A percentile compares a stretch with the other conserved stretches of the same genome.
Evolutionary conservation across 768 basidiomycete genomes (phyloP).

Genomic region (Gyrodon lividus): DNA sequence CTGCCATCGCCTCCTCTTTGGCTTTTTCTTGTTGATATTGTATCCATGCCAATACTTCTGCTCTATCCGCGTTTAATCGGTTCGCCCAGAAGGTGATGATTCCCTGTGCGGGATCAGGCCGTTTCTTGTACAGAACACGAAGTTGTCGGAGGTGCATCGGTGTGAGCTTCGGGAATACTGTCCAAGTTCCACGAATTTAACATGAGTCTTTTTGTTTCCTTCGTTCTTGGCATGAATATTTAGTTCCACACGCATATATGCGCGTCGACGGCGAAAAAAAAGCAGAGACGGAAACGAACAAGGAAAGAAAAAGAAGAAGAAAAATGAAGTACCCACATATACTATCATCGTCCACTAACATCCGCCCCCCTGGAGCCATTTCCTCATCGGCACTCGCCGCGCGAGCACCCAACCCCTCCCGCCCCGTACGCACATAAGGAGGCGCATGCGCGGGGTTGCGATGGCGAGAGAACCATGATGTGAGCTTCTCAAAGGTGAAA

Average conservation of each 20-base stretch:
- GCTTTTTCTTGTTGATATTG: conserved; percentile 30
- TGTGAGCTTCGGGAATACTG: conserved; percentile 30
- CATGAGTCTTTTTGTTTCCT: background rate
- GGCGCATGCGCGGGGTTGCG: conserved; percentile 6
- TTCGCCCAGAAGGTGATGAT: conserved; percentile 29
- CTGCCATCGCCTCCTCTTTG: background rate
- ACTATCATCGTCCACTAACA: conserved; percentile 21
- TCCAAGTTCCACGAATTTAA: background rate
- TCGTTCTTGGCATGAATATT: too few relatives aligned
- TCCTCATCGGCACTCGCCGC: background rate
- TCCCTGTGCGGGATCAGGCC: conserved; percentile 13
- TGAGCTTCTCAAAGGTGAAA: conserved; percentile 16
- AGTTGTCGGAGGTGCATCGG: conserved; percentile 23
- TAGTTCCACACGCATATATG: background rate
- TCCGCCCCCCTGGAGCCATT: background rate
- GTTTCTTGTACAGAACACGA: conserved; percentile 15
- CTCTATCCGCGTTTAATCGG: conserved; percentile 17
- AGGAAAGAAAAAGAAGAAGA: background rate
- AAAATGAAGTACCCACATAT: conserved; percentile 22
- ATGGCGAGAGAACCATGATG: conserved; percentile 23
- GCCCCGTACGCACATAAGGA: background rate
- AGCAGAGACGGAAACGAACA: too few relatives aligned
- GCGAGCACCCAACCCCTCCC: background rate
- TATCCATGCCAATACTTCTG: conserved; percentile 25
- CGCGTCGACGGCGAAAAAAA: background rate